Base-by-base conservation (phyloP, 495 filamentous ascomycete species). In the Xylaria scruposa region DNA sequence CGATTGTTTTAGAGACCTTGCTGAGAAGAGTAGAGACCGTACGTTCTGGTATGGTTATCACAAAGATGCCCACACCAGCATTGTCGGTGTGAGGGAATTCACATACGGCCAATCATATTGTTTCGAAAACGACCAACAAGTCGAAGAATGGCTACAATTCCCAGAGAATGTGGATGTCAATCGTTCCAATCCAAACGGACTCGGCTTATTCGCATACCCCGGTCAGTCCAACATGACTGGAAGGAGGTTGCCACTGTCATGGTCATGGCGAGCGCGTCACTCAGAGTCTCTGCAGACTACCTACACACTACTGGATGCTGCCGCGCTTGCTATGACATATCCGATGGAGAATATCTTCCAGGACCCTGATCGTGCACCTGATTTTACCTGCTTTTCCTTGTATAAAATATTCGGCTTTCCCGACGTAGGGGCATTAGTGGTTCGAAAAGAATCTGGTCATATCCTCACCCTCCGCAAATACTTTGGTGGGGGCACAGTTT, bases 391-490 rank as follows among this genome's bases (percentile, higher is more conserved):
- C 46, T 70, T 94, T 29, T 92, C 90, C 10, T 89, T 94, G 76
- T 94, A 94, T 80, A 95, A 95, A 80, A 92, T 94, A 65, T 94
- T 94, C 76, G 92, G 92, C 17, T 92, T 93, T 69, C 92, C 92
- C 0, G 90, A 94, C 68, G 84, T 95, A 19, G 93, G 92, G 1
- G 92, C 87, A 6, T 78, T 95, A 29, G 85, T 94, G 47, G 85
- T 94, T 15, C 87, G 91, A 33, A 90, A 85, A 73, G 82, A 84
- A 24, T 89, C 90, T 26, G 89, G 87, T 1, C 84, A 89, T 56
- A 86, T 92, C 47, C 84, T 95, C 12, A 80, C 84, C 61, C 83
- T 88, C 62, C 85, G 91, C 38, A 88, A 84, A 64, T 94, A 91
- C 76, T 95, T 95, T 76, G 92, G 92, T 40, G 92, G 92, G 12